These are phyloP conservation scores for Nakazawaea ambrosiae DNA, from an alignment of 805 yeast species.

Conservation along the genomic window DNA sequence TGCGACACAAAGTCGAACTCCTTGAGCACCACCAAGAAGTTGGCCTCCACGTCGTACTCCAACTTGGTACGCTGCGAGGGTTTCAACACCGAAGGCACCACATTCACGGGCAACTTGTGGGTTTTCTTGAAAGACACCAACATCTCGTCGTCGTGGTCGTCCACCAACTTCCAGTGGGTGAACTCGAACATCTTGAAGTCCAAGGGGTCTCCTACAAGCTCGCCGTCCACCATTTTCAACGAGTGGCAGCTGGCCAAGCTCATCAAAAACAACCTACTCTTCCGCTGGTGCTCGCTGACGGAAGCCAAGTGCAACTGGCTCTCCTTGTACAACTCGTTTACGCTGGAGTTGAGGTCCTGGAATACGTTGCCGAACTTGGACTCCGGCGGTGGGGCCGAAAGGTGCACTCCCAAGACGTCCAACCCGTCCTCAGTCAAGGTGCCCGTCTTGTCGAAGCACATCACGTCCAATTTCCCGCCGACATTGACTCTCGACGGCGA, in stretches of 20 bases:
- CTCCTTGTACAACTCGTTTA: slow-evolving; percentile 31
- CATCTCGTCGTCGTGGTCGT: slow-evolving; percentile 42
- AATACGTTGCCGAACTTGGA: slow-evolving; percentile 21
- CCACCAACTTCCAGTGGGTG: slow-evolving; percentile 70
- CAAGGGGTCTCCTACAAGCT: slow-evolving; percentile 86
- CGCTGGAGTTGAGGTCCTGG: slow-evolving; percentile 26
- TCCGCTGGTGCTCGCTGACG: slow-evolving; percentile 14
- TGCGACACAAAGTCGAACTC: slow-evolving; percentile 82
- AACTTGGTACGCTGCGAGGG: slow-evolving; percentile 23
- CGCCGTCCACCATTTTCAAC: slow-evolving; percentile 68
- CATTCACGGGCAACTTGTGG: slow-evolving; percentile 29
- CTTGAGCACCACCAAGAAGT: slow-evolving; percentile 29
- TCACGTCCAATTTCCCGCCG: slow-evolving; percentile 88
- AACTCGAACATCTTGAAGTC: slow-evolving; percentile 92
- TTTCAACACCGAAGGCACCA: slow-evolving; percentile 42
- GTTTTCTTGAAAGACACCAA: slow-evolving; percentile 17
- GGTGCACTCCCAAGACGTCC: slow-evolving; percentile 60
- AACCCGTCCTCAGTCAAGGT: slow-evolving; percentile 95
- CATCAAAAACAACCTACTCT: slow-evolving; percentile 26
- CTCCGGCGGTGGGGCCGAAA: slow-evolving; percentile 26
- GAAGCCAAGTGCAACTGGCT: slow-evolving; percentile 25
- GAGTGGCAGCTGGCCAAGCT: slow-evolving; percentile 83
- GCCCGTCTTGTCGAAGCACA: slow-evolving; percentile 96
- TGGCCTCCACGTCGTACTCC: slow-evolving; percentile 18
- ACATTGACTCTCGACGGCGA: slow-evolving; percentile 92